phyloP scores from a whole-genome alignment of 805 yeast species.

The Saccharomycopsis schoenii region DNA sequence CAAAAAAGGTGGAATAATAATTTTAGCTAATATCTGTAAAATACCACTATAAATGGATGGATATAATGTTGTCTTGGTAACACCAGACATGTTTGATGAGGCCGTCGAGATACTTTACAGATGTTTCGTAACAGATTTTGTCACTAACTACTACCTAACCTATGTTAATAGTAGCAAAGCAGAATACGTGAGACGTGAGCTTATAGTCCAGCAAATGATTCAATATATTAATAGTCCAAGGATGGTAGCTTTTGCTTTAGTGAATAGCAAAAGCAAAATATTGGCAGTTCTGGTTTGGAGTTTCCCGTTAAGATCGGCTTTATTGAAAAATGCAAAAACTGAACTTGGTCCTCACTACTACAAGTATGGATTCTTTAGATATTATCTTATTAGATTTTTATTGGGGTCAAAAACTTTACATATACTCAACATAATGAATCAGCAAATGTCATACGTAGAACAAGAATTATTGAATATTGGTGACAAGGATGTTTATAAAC shows the following conservation, averaged over 20 bases:
- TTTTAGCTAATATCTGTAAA: too few species aligned
- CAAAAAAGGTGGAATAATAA: neutral
- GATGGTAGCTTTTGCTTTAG: neutral
- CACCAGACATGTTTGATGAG: neutral
- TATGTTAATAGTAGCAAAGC: neutral
- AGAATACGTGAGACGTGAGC: neutral
- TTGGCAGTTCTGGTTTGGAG: neutral
- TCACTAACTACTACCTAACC: neutral
- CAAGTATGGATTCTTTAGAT: neutral
- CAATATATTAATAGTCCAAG: neutral
- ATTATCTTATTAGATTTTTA: neutral
- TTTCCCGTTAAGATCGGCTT: neutral
- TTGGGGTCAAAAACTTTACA: constrained; percentile 5
- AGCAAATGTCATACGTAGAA: constrained; percentile 5
- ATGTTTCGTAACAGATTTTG: neutral
- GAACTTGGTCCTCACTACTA: neutral
- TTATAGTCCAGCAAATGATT: neutral
- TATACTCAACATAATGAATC: neutral
- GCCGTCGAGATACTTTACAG: neutral
- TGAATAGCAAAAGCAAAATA: neutral
- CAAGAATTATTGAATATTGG: neutral
- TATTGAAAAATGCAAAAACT: neutral
- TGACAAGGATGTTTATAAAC: neutral
- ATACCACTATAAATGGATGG: neutral
- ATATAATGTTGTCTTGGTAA: neutral